Percentiles rank a stretch among this genome's conserved stretches.
These are phyloP conservation scores for Ehretia macrophylla DNA, from an alignment of 257 asterid species.

Conservation along the genomic window DNA sequence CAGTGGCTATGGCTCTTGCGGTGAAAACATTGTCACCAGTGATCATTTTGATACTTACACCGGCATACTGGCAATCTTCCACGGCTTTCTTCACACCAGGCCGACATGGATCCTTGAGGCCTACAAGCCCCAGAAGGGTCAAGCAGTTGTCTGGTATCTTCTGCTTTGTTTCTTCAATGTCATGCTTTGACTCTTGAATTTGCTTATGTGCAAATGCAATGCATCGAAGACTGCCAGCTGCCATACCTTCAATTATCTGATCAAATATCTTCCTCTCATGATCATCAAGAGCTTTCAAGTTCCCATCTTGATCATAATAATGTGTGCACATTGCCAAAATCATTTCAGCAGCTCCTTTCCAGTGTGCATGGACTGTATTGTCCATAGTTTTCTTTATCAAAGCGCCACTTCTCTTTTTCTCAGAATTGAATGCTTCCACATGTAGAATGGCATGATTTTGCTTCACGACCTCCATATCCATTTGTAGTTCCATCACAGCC, in stretches of 20 bases:
- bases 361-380: neutral
- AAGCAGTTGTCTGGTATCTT: neutral
- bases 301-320: neutral
- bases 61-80: slow-evolving; percentile 30
- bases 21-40: slow-evolving; percentile 21
- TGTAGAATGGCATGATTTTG: neutral
- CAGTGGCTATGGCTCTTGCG: slow-evolving; percentile 21
- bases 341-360: slow-evolving; percentile 15
- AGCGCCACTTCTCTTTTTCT: slow-evolving; percentile 17
- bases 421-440: slow-evolving; percentile 20
- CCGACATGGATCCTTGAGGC: slow-evolving; percentile 30
- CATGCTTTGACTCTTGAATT: neutral
- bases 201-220: neutral
- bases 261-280: neutral
- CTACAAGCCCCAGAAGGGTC: neutral
- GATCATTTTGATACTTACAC: slow-evolving; percentile 32
- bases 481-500: slow-evolving; percentile 1
- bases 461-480: slow-evolving; percentile 6
- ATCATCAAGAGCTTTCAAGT: neutral
- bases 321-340: neutral
- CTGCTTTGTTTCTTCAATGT: neutral
- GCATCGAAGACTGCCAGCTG: neutral
- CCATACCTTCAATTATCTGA: neutral
- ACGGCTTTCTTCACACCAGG: slow-evolving; percentile 45
- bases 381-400: neutral